Base-by-base conservation (phyloP, 345 rosid species). In the Triadica sebifera region DNA sequence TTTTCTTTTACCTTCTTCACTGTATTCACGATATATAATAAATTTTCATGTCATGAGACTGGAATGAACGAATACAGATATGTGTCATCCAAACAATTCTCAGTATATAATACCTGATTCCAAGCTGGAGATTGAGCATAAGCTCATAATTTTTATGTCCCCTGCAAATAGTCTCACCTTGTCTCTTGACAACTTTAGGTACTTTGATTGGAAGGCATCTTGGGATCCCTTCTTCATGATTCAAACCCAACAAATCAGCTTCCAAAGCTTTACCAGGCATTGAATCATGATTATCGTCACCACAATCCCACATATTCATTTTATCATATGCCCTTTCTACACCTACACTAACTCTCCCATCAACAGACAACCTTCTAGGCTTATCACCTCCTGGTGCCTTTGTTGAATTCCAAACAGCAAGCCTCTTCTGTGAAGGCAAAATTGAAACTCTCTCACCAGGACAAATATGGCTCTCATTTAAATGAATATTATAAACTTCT, bases 91-190 rank as follows among this genome's bases (percentile, higher is more conserved):
- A n/a, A n/a, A n/a, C n/a, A n/a, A n/a, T n/a, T n/a, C n/a, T n/a
- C n/a, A n/a, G n/a, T 9, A 20, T n/a, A 13, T 0, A 58, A 15
- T 75, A 86, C 83, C 81, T 73, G 76, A 91, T 90, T 71, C 92
- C 93, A 6, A 91, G 83, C 76, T 92, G 97, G 4, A 92, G 85
- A 84, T 94, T 94, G 70, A 94, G 98, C 97, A 94, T 94, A 57
- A 94, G 90, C 8, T 94, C 97, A 67, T 92, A 94, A 75, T 94
- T 94, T 75, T 89, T 92, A 52, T 94, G 98, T 3, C 94, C 97
- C 85, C 87, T 94, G 17, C 85, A 87, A 17, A 94, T 94, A 0
- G 98, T 89, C 67, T 92, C 97, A 22, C 98, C 98, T 75, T 86
- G 98, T 64, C 85, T 86, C 85, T 89, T 92, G 15, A 87, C 89